Base-by-base conservation (phyloP, 345 rosid genomes). In the Gossypium arboreum region DNA sequence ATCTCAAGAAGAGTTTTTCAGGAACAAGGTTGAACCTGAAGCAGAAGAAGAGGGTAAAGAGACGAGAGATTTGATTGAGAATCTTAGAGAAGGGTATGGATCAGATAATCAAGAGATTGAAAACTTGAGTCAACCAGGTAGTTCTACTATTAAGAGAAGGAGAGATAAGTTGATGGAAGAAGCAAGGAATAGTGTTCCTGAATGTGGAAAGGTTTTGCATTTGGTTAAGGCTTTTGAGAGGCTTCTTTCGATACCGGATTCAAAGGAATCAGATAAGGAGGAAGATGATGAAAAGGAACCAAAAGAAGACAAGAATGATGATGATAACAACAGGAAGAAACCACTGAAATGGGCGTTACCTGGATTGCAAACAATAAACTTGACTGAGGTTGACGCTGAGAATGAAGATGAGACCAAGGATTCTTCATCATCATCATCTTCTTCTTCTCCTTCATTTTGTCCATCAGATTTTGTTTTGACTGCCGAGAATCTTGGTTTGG, bases 1-100 rank as follows among this genome's bases (percentile, higher is more conserved):
- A 67, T 92, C 97, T 1, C 98, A 91, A 74, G 98, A 92, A 75
- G 97, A 88, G 77, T 91, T 92, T 60, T 90, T 88, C 76, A 89
- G 80, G 82, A 83, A 72, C 15, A 67, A 51, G 76, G 78, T 12
- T 59, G 83, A 59, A 59, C 12, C 8, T 59, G 63, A 59, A 59
- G 63, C 39, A 22, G 63, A 45, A 72, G 57, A 6, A 71, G 85
- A 72, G 80, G 76, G 78, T 5, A 80, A 80, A 18, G 68, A 54
- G 74, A 80, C 76, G 39, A 69, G 73, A 24, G 79, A 79, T 72
- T 69, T 51, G 78, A 78, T 67, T 62, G 81, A 79, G 22, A 74
- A 79, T 73, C 55, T 47, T 41, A 80, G 45, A 18, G 81, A 75
- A 34, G 81, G 51, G 66, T 51, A 59, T 73, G 79, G 66, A 68